A percentile compares a stretch with the other conserved stretches of the same genome.
These are phyloP conservation scores for Colletotrichum spaethianum DNA, from an alignment of 2,329 filamentous ascomycete genomes.

Conservation along the genomic window DNA sequence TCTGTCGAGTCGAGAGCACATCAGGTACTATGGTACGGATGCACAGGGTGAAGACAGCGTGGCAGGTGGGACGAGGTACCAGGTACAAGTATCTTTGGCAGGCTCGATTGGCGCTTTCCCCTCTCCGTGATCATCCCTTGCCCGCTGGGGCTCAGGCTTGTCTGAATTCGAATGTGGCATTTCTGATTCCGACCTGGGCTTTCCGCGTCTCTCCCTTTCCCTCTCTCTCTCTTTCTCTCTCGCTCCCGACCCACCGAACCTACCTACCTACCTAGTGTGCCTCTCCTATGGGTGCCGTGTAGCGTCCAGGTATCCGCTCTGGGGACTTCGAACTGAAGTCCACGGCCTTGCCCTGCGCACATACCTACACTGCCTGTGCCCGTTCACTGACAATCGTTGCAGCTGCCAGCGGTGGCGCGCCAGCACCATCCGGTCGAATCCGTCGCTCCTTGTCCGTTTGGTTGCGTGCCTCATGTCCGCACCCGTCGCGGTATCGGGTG, in stretches of 20 bases:
- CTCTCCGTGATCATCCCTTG: slow-evolving; percentile 29
- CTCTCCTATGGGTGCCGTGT: neutral
- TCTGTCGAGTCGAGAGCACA: neutral
- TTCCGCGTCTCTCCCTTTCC: slow-evolving; percentile 8
- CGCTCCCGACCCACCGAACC: neutral
- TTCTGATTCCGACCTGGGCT: slow-evolving; percentile 18
- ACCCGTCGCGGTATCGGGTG: neutral
- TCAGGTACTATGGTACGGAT: neutral
- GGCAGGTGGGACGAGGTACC: slow-evolving; percentile 4
- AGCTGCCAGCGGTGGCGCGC: neutral
- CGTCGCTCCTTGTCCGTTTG: slow-evolving; percentile 18
- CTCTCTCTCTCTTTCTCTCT: neutral
- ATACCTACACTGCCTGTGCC: neutral
- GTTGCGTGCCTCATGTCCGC: slow-evolving; percentile 14
- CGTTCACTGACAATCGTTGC: neutral
- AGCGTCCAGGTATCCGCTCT: neutral
- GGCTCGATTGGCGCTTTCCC: slow-evolving; percentile 9
- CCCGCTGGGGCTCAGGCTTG: slow-evolving; percentile 11
- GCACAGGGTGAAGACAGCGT: neutral
- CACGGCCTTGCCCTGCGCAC: slow-evolving; percentile 4
- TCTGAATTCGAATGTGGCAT: slow-evolving; percentile 16
- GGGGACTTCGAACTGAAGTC: neutral
- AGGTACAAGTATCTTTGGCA: neutral
- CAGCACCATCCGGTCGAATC: slow-evolving; percentile 18
- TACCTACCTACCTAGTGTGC: too few relatives aligned